Evolutionary conservation across 2,329 filamentous ascomycete genomes (phyloP).

Genomic region (Tolypocladium album): DNA sequence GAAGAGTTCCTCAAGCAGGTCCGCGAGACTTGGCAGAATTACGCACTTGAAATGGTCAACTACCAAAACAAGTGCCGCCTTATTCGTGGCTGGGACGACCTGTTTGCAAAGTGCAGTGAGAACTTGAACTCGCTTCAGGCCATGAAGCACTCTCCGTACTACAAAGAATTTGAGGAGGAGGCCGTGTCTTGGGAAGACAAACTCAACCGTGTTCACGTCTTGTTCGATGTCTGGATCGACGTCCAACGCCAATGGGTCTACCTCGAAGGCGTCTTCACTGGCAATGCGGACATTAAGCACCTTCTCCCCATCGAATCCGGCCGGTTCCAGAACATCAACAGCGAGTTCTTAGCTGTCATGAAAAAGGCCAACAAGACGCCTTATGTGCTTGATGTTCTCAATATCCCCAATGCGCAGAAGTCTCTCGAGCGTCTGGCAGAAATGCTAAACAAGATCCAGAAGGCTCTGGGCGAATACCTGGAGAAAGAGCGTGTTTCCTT

Average conservation of each 20-base stretch:
- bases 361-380: slow-evolving; percentile 98
- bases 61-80: slow-evolving; percentile 98
- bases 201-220: slow-evolving; percentile 88
- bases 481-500: slow-evolving; percentile 97
- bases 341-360: slow-evolving; percentile 97
- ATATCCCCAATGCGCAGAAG: slow-evolving; percentile 92
- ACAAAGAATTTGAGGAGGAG: slow-evolving; percentile 98
- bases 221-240: slow-evolving; percentile 99
- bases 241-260: slow-evolving; percentile 99
- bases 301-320: slow-evolving; percentile 92
- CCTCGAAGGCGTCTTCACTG: slow-evolving; percentile 95
- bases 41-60: slow-evolving; percentile 84
- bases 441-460: slow-evolving; percentile 96
- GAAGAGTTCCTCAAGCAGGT: slow-evolving; percentile 97
- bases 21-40: slow-evolving; percentile 93
- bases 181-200: slow-evolving; percentile 96
- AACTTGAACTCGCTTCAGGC: slow-evolving; percentile 95
- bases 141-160: slow-evolving; percentile 98
- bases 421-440: slow-evolving; percentile 94
- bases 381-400: slow-evolving; percentile 89
- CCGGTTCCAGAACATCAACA: slow-evolving; percentile 98
- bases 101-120: slow-evolving; percentile 97
- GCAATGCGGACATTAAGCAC: slow-evolving; percentile 98
- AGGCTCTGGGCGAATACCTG: slow-evolving; percentile 94
- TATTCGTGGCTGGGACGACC: slow-evolving; percentile 94